phyloP scores from a whole-genome alignment of 345 rosid genomes.

The Aquilaria sinensis region DNA sequence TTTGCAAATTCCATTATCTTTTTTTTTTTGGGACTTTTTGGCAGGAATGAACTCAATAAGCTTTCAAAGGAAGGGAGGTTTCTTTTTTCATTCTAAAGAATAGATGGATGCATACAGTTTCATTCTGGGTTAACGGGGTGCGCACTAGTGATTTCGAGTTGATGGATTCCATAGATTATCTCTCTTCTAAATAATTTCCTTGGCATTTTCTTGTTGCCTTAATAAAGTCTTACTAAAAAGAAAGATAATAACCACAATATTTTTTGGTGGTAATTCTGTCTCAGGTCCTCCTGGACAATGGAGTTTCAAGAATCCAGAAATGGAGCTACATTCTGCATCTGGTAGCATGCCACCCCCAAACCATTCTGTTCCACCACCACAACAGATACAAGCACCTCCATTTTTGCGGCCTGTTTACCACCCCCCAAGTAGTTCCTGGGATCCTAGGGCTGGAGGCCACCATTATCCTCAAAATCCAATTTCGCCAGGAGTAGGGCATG shows the following conservation, averaged over 20 bases:
- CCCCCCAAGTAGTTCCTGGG: constrained; percentile 77
- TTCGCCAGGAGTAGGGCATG: constrained; percentile 42
- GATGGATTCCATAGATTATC: too few species aligned
- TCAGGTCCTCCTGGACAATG: constrained; percentile 33
- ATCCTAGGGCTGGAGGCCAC: constrained; percentile 51
- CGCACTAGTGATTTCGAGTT: too few species aligned
- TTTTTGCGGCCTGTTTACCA: constrained; percentile 58
- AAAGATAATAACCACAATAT: not conserved
- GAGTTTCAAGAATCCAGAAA: constrained; percentile 29
- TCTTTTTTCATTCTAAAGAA: too few species aligned
- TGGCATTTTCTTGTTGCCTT: too few species aligned
- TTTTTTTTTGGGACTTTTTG: too few species aligned
- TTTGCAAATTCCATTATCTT: too few species aligned
- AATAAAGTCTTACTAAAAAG: too few species aligned
- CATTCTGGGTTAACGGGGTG: too few species aligned
- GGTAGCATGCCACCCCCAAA: constrained; percentile 64
- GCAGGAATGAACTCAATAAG: too few species aligned
- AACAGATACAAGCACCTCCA: constrained; percentile 62
- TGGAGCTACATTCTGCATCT: constrained; percentile 35
- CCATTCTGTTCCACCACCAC: constrained; percentile 55
- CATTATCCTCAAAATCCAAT: constrained; percentile 47
- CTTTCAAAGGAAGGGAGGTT: too few species aligned
- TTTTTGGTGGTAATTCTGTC: constrained; percentile 31
- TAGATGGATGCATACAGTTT: too few species aligned
- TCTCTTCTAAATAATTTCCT: too few species aligned